Base-by-base conservation (phyloP, 345 rosid genomes). In the Gossypium thurberi region DNA sequence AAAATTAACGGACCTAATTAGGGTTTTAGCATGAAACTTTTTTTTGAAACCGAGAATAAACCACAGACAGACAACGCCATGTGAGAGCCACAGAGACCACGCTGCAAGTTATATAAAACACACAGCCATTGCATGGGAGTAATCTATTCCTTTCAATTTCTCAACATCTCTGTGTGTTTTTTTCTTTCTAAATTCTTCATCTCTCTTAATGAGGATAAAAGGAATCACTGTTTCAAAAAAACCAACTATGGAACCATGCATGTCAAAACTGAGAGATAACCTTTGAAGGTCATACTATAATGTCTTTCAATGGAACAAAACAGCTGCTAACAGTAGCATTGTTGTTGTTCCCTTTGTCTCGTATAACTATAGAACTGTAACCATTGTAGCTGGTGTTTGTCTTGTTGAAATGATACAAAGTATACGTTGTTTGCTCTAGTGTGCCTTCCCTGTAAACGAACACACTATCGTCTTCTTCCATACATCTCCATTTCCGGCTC, bases 391-490 rank as follows among this genome's bases (percentile, higher is more conserved):
- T 20, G 12, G 55, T 40, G 44, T 8, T 69, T 20, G 69, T 67
- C 55, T 73, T 23, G 56, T 28, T 43, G 64, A 69, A 62, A 14
- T 62, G 79, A 67, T 85, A 85, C 21, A 25, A 57, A 47, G 40
- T 56, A 25, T 70, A 66, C 12, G 80, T 76, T 4, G 82, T 21
- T 56, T 40, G 80, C 6, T 80, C 86, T 8, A 81, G n/a, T 2
- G 89, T 85, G 51, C 88, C 91, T 63, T 84, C 85, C 65, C 83
- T 76, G 81, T 78, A 85, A 9, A 87, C 80, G 77, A 80, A 87
- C 14, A 78, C 65, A 11, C 47, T 51, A 18, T 83, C 86, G 14
- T 76, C 85, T 58, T 78, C 86, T 20, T 85, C 82, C 83, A 87
- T 78, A 1, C 79, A 58, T 13, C 79, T 67, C 89, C 89, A 86